Evolutionary conservation across 2,329 filamentous ascomycete species (phyloP), one percentile per base, ranked within the genome.

Genomic region (Diaporthe amygdali): DNA sequence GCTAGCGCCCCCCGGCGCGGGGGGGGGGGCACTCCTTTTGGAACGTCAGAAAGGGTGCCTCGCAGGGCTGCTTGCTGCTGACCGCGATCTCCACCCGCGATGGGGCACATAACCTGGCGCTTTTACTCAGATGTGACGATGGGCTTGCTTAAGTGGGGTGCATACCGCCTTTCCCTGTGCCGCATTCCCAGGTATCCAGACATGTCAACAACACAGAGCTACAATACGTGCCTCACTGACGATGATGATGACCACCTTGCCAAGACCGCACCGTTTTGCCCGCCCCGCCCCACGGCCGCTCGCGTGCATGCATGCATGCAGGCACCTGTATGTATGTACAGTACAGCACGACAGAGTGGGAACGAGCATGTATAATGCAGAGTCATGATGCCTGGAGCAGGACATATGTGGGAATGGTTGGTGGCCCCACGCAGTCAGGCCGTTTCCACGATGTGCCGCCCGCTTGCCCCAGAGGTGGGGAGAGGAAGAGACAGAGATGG

Each of bases 21-120:
- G n/a, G n/a, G n/a, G n/a, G n/a, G n/a, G n/a, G n/a, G n/a, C n/a
- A n/a, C n/a, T 20, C 15, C 37, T 14, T 39, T 14, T 39, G 37
- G 37, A 20, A 63, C 56, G 56, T 63, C 56, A 63, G 27, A 63
- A 47, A n/a, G n/a, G n/a, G 56, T 63, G 56, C 56, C 41, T 63
- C 39, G 56, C 56, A 63, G 56, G 56, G 56, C 56, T 63, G 55
- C 39, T n/a, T n/a, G n/a, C n/a, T n/a, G n/a, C n/a, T n/a, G n/a
- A n/a, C n/a, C n/a, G n/a, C n/a, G 41, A 47, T 47, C 56, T 47
- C 56, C 56, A 59, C 55, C 55, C 17, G 37, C 55, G 55, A 41
- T 30, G 55, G 55, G n/a, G n/a, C n/a, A n/a, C n/a, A n/a, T n/a
- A n/a, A n/a, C n/a, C n/a, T n/a, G n/a, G n/a, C n/a, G n/a, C n/a